Evolutionary conservation across 371 early-diverging fungal species (phyloP), one percentile per base, ranked within the genome.

Genomic region (Mortierella sp.): DNA sequence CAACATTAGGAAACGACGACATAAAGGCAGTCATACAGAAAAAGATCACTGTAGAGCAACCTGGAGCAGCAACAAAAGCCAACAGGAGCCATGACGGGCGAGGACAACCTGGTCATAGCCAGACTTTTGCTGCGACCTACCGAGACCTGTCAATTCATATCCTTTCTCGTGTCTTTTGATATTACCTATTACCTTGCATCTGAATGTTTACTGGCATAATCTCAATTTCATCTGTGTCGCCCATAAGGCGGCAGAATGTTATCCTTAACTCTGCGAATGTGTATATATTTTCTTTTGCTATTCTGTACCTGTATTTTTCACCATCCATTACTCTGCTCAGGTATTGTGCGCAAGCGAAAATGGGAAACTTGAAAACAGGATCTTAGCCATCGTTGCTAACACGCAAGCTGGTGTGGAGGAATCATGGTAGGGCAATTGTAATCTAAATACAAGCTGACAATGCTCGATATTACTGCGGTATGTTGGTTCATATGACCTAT

Each of bases 361-460:
- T 42, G 80, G 82, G 4, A 72, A 72, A 19, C 78, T 67, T 19
- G 75, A 76, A 49, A 43, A 66, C 47, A 74, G 85, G 34, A 72
- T 76, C 35, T 53, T 86, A 31, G 87, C 86, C 29, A 81, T 86
- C 47, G 58, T 84, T 32, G 68, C 61, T 60, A 86, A 84, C 43
- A 75, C 70, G 0, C 77, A 83, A 63, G 85, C 82, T 32, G 85
- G 83, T 13, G 83, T 84, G 15, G 84, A 84, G 43, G 76, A 75
- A 35, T 51, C 76, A 35, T 72, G 72, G 84, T 85, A 66, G 26
- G 23, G 54, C 35, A 59, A 19, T 58, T 32, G 45, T 32, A 66
- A 28, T 51, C 7, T 29, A 35, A 26, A 26, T 2, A 37, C 28
- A 22, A 29, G 4, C 34, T 19, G 7, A 2, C 10, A 10, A 10